phyloP scores from a whole-genome alignment of 495 filamentous ascomycete species.

The Xylaria castorea region DNA sequence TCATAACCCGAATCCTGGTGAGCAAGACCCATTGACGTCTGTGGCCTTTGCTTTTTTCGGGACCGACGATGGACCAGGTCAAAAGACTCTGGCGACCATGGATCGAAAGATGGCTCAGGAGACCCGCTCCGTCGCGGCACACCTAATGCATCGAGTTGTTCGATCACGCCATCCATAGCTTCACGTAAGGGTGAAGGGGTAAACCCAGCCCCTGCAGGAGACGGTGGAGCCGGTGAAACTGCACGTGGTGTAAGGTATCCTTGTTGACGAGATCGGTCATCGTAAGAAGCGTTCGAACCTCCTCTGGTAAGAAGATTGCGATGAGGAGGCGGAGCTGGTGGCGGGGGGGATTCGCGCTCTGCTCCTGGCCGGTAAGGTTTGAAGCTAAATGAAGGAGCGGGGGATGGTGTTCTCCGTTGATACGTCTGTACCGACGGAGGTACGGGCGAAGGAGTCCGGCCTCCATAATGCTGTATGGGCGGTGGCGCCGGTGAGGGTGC shows the following conservation, averaged over 20 bases:
- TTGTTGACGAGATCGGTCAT: slow-evolving; percentile 36
- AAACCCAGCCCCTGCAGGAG: slow-evolving; percentile 67
- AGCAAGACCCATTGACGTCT: slow-evolving; percentile 75
- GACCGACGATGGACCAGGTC: slow-evolving; percentile 62
- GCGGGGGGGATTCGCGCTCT: slow-evolving; percentile 53
- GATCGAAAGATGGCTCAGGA: slow-evolving; percentile 67
- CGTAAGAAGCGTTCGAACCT: slow-evolving; percentile 43
- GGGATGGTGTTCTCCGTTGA: slow-evolving; percentile 44
- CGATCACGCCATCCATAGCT: slow-evolving; percentile 99
- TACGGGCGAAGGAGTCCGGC: slow-evolving; percentile 41
- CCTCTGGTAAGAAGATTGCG: slow-evolving; percentile 44
- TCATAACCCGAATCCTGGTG: slow-evolving; percentile 62
- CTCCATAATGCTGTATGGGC: slow-evolving; percentile 35
- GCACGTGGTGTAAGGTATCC: slow-evolving; percentile 60
- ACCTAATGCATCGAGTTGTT: slow-evolving; percentile 89
- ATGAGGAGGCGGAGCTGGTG: slow-evolving; percentile 63
- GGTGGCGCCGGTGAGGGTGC: slow-evolving; percentile 62
- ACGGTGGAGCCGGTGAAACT: slow-evolving; percentile 65
- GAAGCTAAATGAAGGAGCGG: slow-evolving; percentile 49
- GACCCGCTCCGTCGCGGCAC: slow-evolving; percentile 60
- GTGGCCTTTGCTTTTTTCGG: slow-evolving; percentile 58
- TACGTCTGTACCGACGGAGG: slow-evolving; percentile 43
- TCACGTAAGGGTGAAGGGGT: slow-evolving; percentile 91
- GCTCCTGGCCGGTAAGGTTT: slow-evolving; percentile 50
- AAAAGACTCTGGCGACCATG: slow-evolving; percentile 93